phyloP scores from a whole-genome alignment of 1,139 yeast species.

The Candida pseudoviswanathii region DNA sequence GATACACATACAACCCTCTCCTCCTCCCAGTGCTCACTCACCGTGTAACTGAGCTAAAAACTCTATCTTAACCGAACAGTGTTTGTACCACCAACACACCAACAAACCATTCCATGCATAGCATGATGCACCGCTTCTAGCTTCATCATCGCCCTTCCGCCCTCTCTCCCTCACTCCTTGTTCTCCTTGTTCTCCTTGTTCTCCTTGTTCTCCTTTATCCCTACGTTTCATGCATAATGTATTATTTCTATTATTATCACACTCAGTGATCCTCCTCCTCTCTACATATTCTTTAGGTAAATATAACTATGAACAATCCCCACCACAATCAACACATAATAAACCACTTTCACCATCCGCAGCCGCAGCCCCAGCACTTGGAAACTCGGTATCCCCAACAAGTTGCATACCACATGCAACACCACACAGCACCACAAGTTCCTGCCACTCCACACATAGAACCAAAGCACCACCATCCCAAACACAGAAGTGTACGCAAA shows the following conservation, averaged over 20 bases:
- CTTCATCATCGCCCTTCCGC: neutral
- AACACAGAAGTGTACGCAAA: conserved; percentile 73
- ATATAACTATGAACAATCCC: conserved; percentile 31
- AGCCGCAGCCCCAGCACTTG: conserved; percentile 14
- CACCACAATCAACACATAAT: conserved; percentile 42
- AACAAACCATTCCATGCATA: neutral
- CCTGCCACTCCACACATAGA: conserved; percentile 49
- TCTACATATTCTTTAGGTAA: conserved; percentile 3
- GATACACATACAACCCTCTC: no score
- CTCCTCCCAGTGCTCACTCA: no score
- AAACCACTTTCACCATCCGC: conserved; percentile 24
- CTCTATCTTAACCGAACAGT: no score
- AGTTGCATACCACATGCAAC: conserved; percentile 76
- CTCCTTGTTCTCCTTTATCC: neutral
- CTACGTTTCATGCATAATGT: neutral
- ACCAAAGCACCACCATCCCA: conserved; percentile 71
- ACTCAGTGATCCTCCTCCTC: neutral
- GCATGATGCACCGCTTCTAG: neutral
- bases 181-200: no score
- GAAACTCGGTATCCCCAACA: conserved; percentile 72
- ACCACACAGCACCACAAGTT: conserved; percentile 64
- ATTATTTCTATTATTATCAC: neutral
- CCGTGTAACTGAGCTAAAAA: no score
- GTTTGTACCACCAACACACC: neutral
- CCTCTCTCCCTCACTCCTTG: neutral